phyloP scores from a whole-genome alignment of 192 early-diverging fungal species.

The Backusella australiensis region DNA sequence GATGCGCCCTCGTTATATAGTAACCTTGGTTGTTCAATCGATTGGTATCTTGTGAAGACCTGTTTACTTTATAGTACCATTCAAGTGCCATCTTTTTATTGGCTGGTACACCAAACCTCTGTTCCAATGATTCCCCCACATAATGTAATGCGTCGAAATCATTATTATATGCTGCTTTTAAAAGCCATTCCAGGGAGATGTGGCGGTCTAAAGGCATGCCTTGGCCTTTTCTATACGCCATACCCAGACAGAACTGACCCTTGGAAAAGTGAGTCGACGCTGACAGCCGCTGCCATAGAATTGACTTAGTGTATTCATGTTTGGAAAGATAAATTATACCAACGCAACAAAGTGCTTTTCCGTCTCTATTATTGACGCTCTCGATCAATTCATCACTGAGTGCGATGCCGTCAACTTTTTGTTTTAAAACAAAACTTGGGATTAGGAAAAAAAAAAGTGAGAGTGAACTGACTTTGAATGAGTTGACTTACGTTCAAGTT shows the following conservation, averaged over 20 bases:
- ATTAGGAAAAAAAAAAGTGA: not conserved
- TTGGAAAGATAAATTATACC: not conserved
- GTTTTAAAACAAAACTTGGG: not conserved
- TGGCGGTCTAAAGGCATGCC: not conserved
- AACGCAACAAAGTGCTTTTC: not conserved
- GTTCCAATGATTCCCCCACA: not conserved
- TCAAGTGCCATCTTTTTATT: not conserved
- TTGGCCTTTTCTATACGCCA: not conserved
- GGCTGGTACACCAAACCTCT: not conserved
- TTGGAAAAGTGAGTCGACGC: not conserved
- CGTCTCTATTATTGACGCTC: not conserved
- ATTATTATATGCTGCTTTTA: not conserved
- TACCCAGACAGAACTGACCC: not conserved
- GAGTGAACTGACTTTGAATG: not conserved
- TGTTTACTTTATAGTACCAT: not conserved
- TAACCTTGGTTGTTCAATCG: not conserved
- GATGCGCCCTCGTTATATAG: not conserved
- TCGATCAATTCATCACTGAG: not conserved
- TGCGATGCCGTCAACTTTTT: not conserved
- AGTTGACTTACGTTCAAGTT: not conserved
- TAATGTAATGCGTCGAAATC: not conserved
- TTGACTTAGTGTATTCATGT: not conserved
- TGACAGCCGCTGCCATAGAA: not conserved
- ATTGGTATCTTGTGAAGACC: not conserved
- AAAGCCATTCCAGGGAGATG: not conserved